Conservation (phyloP, 768 basidiomycete species). For the Lyophyllum atratum region DNA sequence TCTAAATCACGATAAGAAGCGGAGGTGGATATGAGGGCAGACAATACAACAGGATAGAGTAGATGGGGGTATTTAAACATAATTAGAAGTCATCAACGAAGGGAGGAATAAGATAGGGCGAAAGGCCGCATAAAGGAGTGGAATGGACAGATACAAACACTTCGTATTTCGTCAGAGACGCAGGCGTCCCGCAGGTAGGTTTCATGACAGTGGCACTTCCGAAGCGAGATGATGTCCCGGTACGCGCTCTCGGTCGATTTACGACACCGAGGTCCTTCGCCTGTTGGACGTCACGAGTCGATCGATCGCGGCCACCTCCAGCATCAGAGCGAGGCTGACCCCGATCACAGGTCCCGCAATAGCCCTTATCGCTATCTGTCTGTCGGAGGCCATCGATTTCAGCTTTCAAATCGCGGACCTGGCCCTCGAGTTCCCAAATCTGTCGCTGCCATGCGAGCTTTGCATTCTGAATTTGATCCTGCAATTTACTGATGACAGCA, state of each 20-base stretch:
- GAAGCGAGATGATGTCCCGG: conserved; percentile 66
- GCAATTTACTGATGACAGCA: conserved; percentile 51
- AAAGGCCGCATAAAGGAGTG: conserved; percentile 15
- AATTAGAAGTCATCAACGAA: conserved; percentile 7
- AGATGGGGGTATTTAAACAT: not conserved
- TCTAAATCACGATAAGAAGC: not conserved
- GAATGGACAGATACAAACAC: conserved; percentile 13
- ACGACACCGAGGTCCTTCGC: conserved; percentile 43
- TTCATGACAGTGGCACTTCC: conserved; percentile 47
- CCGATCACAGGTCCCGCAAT: conserved; percentile 66
- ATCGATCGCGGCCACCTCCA: not conserved
- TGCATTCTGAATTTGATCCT: conserved; percentile 58
- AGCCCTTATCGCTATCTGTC: conserved; percentile 33
- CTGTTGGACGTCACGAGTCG: conserved; percentile 12
- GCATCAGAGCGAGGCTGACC: conserved; percentile 29
- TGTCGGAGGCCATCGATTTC: conserved; percentile 63
- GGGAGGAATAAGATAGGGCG: conserved; percentile 14
- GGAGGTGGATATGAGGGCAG: not conserved
- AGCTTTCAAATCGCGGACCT: conserved; percentile 68
- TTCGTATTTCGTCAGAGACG: not conserved
- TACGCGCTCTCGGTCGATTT: conserved; percentile 66
- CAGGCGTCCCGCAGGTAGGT: not conserved
- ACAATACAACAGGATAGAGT: conserved; percentile 2
- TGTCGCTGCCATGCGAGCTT: conserved; percentile 72
- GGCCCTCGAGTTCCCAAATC: conserved; percentile 74